Conservation (phyloP, 2,329 filamentous ascomycete species). For the Fusarium goolgardi region DNA sequence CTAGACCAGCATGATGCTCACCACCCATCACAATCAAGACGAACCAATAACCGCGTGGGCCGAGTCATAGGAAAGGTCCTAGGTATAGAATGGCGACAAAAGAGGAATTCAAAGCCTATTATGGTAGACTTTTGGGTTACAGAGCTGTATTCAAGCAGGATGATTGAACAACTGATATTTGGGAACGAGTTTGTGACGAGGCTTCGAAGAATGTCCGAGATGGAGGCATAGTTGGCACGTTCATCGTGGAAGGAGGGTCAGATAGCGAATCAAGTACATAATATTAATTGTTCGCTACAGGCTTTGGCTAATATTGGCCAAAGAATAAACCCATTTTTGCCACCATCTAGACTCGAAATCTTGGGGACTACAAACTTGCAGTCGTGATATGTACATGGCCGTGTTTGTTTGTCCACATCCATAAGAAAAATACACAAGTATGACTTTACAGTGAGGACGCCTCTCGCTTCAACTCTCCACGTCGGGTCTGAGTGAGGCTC, state of each 20-base stretch:
- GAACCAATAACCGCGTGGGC: fast-evolving
- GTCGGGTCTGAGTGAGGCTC: background rate
- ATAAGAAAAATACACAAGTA: background rate
- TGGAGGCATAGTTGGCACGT: background rate
- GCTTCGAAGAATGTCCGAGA: fast-evolving
- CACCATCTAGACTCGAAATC: background rate
- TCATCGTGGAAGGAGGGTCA: background rate
- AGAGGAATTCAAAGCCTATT: fast-evolving
- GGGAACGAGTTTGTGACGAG: background rate
- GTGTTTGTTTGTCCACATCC: background rate
- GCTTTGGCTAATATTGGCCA: background rate
- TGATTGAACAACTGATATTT: background rate
- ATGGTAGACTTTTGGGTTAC: background rate
- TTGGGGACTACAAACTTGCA: background rate
- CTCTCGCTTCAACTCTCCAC: background rate
- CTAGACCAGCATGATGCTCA: background rate
- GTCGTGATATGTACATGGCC: background rate
- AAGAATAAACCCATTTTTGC: background rate
- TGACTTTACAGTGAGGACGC: background rate
- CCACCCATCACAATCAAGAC: background rate
- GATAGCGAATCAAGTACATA: background rate
- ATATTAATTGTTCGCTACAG: background rate
- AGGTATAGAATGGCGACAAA: background rate
- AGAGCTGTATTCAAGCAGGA: fast-evolving
- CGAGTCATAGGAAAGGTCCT: background rate